Percentiles rank a stretch among this genome's conserved stretches.
These are phyloP conservation scores for Rhodotorula sp. DNA, from an alignment of 1,284 basidiomycete species.

Conservation along the genomic window DNA sequence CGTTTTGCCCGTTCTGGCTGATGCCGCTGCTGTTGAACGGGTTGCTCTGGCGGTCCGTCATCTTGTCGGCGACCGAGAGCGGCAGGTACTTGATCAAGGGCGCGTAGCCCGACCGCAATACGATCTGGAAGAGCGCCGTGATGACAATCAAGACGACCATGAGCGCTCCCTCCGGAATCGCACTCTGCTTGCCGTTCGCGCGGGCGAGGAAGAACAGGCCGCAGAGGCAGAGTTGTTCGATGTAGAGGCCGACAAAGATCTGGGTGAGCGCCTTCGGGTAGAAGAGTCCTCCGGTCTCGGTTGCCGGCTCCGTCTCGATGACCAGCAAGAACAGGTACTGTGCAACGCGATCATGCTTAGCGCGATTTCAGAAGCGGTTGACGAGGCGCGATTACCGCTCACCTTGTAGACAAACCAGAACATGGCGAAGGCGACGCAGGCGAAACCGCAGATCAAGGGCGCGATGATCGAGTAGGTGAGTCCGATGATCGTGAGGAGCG, in stretches of 20 bases:
- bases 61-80: constrained; percentile 36
- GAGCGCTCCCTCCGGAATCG: constrained; percentile 70
- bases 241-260: constrained; percentile 79
- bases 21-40: constrained; percentile 60
- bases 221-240: constrained; percentile 69
- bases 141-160: constrained; percentile 78
- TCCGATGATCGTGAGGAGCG: constrained; percentile 57
- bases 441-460: constrained; percentile 90
- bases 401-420: constrained; percentile 85
- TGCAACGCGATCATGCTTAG: not conserved
- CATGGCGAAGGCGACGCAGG: constrained; percentile 74
- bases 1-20: not conserved
- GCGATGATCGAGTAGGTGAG: constrained; percentile 82
- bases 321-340: constrained; percentile 55
- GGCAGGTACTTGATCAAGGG: constrained; percentile 59
- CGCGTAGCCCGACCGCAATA: constrained; percentile 53
- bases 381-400: not conserved
- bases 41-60: constrained; percentile 48
- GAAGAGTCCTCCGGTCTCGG: constrained; percentile 90
- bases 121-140: constrained; percentile 56
- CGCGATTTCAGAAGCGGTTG: not conserved
- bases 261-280: constrained; percentile 93
- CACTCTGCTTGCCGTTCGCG: constrained; percentile 56
- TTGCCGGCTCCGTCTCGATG: constrained; percentile 64
- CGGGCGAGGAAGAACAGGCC: constrained; percentile 83